These are phyloP conservation scores for Dalbergia oliveri DNA, from an alignment of 306 rosid species.

Conservation along the genomic window DNA sequence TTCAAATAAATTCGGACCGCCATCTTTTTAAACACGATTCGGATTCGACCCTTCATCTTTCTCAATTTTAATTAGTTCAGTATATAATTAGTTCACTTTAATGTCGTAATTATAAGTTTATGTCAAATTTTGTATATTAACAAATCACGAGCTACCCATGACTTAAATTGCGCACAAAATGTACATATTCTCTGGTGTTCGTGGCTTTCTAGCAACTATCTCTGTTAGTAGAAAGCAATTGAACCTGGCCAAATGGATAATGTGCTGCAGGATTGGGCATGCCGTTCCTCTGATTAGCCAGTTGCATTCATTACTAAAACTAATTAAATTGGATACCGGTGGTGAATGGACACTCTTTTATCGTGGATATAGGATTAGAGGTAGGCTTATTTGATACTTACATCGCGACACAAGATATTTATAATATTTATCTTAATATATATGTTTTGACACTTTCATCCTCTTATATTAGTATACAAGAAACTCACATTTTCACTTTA, in stretches of 20 bases:
- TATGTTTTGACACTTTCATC: no score
- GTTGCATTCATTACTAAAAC: background rate
- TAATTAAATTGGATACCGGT: background rate
- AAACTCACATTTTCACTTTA: no score
- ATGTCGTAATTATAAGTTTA: background rate
- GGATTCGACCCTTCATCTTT: background rate
- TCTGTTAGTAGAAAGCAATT: background rate
- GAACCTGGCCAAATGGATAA: background rate
- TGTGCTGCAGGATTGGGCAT: background rate
- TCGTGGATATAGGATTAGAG: no score
- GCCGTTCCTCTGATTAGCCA: background rate
- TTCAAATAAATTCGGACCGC: slow-evolving; percentile 31
- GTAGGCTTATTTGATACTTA: no score
- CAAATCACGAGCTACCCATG: background rate
- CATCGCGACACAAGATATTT: no score
- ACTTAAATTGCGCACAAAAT: background rate
- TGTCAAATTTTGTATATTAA: background rate
- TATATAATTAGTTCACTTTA: background rate
- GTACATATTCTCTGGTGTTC: background rate
- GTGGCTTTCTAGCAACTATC: background rate
- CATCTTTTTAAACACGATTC: background rate
- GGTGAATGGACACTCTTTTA: background rate
- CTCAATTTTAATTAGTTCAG: slow-evolving; percentile 3
- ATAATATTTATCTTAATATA: no score
- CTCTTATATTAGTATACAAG: no score